These are phyloP conservation scores for Cystoderma amianthinum DNA, from an alignment of 768 basidiomycete species.

Conservation along the genomic window DNA sequence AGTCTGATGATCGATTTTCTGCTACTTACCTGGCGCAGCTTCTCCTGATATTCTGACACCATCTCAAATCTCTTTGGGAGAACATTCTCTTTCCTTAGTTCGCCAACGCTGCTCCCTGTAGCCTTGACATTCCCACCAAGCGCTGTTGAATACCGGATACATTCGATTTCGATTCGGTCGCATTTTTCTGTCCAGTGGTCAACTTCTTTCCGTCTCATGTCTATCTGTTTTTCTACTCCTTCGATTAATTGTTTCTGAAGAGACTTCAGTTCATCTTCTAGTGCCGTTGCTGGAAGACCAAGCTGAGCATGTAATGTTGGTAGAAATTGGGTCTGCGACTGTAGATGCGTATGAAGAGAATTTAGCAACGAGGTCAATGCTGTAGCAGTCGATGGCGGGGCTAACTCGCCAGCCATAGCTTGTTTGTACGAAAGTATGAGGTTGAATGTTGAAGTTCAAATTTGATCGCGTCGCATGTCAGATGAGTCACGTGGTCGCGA, in stretches of 20 bases:
- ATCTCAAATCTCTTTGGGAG: slow-evolving; percentile 68
- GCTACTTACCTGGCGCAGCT: slow-evolving; percentile 62
- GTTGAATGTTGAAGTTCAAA: slow-evolving; percentile 4
- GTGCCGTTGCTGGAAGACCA: slow-evolving; percentile 70
- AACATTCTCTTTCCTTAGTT: slow-evolving; percentile 64
- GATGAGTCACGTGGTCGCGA: slow-evolving; percentile 10
- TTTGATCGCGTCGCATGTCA: slow-evolving; percentile 7
- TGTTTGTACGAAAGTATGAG: no score
- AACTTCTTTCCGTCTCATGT: slow-evolving; percentile 65
- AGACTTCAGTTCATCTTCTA: slow-evolving; percentile 71
- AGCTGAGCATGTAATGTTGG: slow-evolving; percentile 81
- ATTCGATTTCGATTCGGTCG: slow-evolving; percentile 52
- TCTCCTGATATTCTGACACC: slow-evolving; percentile 68
- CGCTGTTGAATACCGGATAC: slow-evolving; percentile 59
- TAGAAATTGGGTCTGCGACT: slow-evolving; percentile 74
- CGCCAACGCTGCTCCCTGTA: slow-evolving; percentile 55
- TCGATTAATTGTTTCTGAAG: slow-evolving; percentile 71
- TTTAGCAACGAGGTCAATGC: slow-evolving; percentile 63
- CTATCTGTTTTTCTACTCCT: slow-evolving; percentile 71
- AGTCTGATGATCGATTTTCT: background rate
- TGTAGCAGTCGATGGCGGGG: slow-evolving; percentile 19
- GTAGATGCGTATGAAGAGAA: slow-evolving; percentile 71
- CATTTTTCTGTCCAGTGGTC: slow-evolving; percentile 67
- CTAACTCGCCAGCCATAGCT: no score
- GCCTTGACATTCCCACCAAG: slow-evolving; percentile 69